Base-by-base conservation (phyloP, 2,329 filamentous ascomycete species). In the Fusarium bulbicola region DNA sequence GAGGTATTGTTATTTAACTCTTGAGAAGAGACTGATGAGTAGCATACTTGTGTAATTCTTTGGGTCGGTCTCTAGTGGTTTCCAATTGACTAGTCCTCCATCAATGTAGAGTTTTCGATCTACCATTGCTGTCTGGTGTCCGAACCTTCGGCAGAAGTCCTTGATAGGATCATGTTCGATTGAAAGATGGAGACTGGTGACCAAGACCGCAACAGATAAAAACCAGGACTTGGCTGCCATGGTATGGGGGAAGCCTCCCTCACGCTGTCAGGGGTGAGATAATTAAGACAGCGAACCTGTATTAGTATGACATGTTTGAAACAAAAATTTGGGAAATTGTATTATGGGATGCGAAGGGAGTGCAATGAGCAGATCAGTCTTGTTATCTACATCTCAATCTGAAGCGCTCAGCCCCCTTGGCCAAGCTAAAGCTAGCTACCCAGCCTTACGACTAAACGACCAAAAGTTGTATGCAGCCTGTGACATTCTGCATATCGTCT, bases 31-130 rank as follows among this genome's bases (percentile, higher is more conserved):
- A 10, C 7, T 7, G 28, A 8, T 20, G 9, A 2, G 21, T 5
- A 20, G 3, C 39, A 11, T 59, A 62, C 59, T 62, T 7, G 53
- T 62, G 7, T 46, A 59, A 21, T 62, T 62, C n/a, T 59, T 36
- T 3, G 32, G 59, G 1, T 62, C 26, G 9, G 32, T 59, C 10
- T 62, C 52, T 2, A 59, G 7, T 1, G 59, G 59, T 8, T 62
- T 62, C 59, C 59, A 62, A 6, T 62, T 62, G 15, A 62, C 14
- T 10, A 62, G 26, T 5, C 52, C 59, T 20, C 59, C 53, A 24
- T 59, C 59, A 5, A 62, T 59, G 14, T 62, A 62, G 7, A 62
- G 12, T 3, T 62, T 62, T 6, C 59, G 52, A n/a, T 62, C 32
- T 16, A 62, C 10, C 5, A 46, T 16, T n/a, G 52, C 59, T 21